Conservation (phyloP, 2,329 filamentous ascomycete genomes). For the Beauveria caledonica region DNA sequence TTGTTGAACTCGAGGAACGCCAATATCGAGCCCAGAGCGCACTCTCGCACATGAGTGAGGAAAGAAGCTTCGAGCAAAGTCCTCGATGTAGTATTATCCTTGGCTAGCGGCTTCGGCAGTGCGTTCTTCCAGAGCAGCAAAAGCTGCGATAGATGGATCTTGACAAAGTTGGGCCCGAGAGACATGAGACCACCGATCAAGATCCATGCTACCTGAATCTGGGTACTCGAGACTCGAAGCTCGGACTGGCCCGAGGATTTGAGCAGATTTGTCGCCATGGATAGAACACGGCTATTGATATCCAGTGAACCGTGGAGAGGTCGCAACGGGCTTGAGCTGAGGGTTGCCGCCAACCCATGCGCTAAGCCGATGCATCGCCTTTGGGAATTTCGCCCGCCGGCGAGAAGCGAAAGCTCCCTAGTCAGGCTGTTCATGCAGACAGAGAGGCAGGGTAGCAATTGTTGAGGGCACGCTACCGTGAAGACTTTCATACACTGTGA, state of each 20-base stretch:
- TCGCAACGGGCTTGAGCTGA: constrained; percentile 81
- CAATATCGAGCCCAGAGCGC: constrained; percentile 81
- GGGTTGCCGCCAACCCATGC: constrained; percentile 79
- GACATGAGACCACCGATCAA: constrained; percentile 95
- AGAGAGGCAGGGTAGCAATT: constrained; percentile 82
- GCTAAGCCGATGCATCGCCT: constrained; percentile 84
- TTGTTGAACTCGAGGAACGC: constrained; percentile 92
- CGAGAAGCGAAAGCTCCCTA: constrained; percentile 73
- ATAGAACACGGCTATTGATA: constrained; percentile 83
- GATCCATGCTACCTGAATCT: constrained; percentile 97
- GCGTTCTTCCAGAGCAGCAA: constrained; percentile 96
- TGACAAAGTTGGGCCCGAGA: constrained; percentile 94
- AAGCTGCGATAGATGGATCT: constrained; percentile 92
- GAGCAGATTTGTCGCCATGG: constrained; percentile 82
- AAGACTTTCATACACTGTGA: constrained; percentile 81
- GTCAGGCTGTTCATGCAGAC: constrained; percentile 95
- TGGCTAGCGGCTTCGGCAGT: constrained; percentile 85
- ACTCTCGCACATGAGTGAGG: constrained; percentile 88
- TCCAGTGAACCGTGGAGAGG: constrained; percentile 93
- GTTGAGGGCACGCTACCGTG: constrained; percentile 83
- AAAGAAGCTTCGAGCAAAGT: constrained; percentile 87
- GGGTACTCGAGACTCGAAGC: constrained; percentile 80
- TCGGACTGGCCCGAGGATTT: constrained; percentile 91
- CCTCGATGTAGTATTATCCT: constrained; percentile 78
- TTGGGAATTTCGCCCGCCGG: constrained; percentile 66